Conservation (phyloP, 2,329 filamentous ascomycete species). For the Cordyceps farinosa region DNA sequence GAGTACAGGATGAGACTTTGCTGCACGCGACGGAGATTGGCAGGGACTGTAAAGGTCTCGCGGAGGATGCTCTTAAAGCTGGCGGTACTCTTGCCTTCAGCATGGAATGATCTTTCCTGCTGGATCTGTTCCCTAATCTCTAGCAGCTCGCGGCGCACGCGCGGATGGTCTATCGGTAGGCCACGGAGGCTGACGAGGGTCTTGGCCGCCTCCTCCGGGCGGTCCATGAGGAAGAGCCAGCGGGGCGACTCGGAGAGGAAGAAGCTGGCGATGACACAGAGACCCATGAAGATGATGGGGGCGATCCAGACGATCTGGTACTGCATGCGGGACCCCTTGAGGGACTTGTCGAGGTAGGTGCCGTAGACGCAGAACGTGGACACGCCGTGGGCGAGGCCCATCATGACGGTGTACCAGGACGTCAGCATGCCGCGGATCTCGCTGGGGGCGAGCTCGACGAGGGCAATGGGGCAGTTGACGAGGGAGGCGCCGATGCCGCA, state of each 20-base stretch:
- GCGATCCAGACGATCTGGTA: slow-evolving; percentile 29
- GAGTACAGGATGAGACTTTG: slow-evolving; percentile 36
- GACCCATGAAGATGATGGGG: slow-evolving; percentile 26
- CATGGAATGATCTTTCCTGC: slow-evolving; percentile 19
- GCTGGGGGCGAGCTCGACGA: slow-evolving; percentile 33
- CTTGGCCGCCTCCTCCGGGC: slow-evolving; percentile 26
- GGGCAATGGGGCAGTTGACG: slow-evolving; percentile 30
- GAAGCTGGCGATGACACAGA: slow-evolving; percentile 29
- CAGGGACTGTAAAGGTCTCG: slow-evolving; percentile 35
- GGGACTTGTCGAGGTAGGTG: not conserved
- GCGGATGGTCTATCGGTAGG: slow-evolving; percentile 25
- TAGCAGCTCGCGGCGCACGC: slow-evolving; percentile 26
- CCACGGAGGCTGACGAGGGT: slow-evolving; percentile 26
- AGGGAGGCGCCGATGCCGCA: slow-evolving; percentile 21
- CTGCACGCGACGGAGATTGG: slow-evolving; percentile 39
- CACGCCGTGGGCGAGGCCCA: slow-evolving; percentile 22
- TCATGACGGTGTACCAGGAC: slow-evolving; percentile 31
- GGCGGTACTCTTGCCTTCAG: slow-evolving; percentile 22
- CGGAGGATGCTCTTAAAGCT: slow-evolving; percentile 24
- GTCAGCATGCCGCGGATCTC: slow-evolving; percentile 34
- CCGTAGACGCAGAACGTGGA: slow-evolving; percentile 28
- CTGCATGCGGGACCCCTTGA: slow-evolving; percentile 29
- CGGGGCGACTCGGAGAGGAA: slow-evolving; percentile 36
- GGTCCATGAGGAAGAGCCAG: slow-evolving; percentile 34
- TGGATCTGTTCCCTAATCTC: slow-evolving; percentile 30